Conservation (phyloP, 805 yeast species). For the Teunomyces barrocoloradensis region DNA sequence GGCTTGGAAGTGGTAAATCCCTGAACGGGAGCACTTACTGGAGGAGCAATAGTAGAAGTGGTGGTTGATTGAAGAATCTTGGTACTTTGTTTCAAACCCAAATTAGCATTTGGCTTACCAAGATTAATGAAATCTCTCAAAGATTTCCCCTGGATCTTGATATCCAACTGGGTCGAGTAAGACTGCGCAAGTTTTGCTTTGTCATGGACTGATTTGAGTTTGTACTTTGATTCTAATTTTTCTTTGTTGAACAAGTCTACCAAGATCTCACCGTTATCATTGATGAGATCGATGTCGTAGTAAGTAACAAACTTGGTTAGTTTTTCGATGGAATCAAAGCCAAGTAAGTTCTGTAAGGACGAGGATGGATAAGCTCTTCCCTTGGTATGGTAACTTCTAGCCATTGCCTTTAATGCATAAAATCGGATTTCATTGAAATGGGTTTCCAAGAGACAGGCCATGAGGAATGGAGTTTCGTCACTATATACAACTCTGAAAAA, state of each 20-base stretch:
- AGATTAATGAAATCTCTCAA: conserved; percentile 30
- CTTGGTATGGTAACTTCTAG: conserved; percentile 64
- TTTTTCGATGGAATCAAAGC: conserved; percentile 62
- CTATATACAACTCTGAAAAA: conserved; percentile 59
- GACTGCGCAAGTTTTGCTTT: conserved; percentile 39
- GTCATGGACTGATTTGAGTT: conserved; percentile 35
- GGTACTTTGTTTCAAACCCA: conserved; percentile 15
- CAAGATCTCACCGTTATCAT: conserved; percentile 23
- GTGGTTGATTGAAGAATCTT: conserved; percentile 4
- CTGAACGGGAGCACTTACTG: no score
- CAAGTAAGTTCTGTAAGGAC: conserved; percentile 50
- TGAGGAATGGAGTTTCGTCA: conserved; percentile 55
- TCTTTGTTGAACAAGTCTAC: conserved; percentile 44
- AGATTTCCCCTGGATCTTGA: conserved; percentile 20
- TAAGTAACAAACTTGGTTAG: conserved; percentile 56
- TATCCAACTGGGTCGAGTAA: conserved; percentile 30
- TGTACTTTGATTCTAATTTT: conserved; percentile 38
- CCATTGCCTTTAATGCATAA: conserved; percentile 65
- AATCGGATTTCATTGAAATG: conserved; percentile 78
- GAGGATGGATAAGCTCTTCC: conserved; percentile 61
- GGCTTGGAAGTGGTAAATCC: neutral
- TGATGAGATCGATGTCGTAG: conserved; percentile 52
- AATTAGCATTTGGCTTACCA: conserved; percentile 30
- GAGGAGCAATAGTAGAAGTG: no score
- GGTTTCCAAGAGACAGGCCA: conserved; percentile 74